These are phyloP conservation scores for Azolla pinnata DNA, from an alignment of 75 land plant species.

Conservation along the genomic window DNA sequence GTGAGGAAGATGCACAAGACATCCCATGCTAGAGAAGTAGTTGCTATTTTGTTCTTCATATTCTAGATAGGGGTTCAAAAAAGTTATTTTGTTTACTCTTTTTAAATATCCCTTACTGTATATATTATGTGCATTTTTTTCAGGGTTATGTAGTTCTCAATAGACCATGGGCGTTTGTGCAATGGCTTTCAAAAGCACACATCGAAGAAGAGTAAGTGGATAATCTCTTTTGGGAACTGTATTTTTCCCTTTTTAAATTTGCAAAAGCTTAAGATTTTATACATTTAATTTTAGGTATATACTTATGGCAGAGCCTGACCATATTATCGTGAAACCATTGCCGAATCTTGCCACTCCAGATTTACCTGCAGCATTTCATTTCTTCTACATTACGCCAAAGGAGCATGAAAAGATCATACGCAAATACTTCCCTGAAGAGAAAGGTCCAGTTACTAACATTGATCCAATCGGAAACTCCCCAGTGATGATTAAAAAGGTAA, in stretches of 20 bases:
- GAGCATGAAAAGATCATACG: constrained; percentile 54
- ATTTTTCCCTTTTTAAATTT: background rate
- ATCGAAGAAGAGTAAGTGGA: constrained; percentile 85
- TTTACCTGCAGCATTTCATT: constrained; percentile 89
- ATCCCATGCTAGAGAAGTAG: too few relatives aligned
- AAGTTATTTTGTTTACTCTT: too few relatives aligned
- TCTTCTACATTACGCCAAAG: constrained; percentile 86
- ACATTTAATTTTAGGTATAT: constrained; percentile 52
- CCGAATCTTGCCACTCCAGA: constrained; percentile 71
- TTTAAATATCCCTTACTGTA: background rate
- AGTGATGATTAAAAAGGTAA: constrained; percentile 85
- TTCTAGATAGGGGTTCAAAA: too few relatives aligned
- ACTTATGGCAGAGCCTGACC: constrained; percentile 97
- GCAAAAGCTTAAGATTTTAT: background rate
- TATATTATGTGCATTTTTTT: constrained; percentile 4
- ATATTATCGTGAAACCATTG: constrained; percentile 83
- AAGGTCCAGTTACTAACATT: constrained; percentile 79
- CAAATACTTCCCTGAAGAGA: constrained; percentile 75
- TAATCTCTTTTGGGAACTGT: background rate
- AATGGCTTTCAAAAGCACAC: constrained; percentile 78
- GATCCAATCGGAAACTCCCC: constrained; percentile 98
- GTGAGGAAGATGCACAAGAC: too few relatives aligned
- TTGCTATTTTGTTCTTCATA: too few relatives aligned
- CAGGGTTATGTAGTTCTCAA: constrained; percentile 95
- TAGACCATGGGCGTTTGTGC: constrained; percentile 98